Evolutionary conservation across 495 filamentous ascomycete species (phyloP), one percentile per base, ranked within the genome.

Genomic region (Tuber microsphaerosporum): DNA sequence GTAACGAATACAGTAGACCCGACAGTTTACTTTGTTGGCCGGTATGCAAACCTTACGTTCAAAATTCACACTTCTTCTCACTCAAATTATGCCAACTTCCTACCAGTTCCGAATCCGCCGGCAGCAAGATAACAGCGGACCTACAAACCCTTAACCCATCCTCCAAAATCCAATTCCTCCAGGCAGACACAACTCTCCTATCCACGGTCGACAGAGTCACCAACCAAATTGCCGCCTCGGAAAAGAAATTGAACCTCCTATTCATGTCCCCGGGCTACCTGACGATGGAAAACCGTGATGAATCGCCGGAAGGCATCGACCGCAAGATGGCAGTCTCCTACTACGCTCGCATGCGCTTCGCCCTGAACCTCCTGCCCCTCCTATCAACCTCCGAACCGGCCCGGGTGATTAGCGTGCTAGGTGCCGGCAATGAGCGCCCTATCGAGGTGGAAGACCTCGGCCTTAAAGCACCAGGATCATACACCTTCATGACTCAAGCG

Each of bases 301-400:
- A 89, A 70, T 91, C 90, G 0, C 42, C 77, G 2, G 92, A 93
- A 82, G 86, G 85, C 31, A 84, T 93, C 19, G 84, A 89, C 76
- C 83, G 84, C 45, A 86, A 86, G 73, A 83, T 87, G 61, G 83
- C 88, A 22, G 82, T 91, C 6, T 84, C 83, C 70, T 89, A 89
- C 84, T 92, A 92, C 83, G 84, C 88, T 41, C 89, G 91, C 22
- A 85, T 87, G 70, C 88, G 90, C 56, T 91, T 92, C 81, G 86
- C 87, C 37, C 74, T 83, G 65, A 90, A 91, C 79, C 86, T 93
- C 2, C 87, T 93, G 2, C 90, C 91, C 0, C 86, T 88, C 0
- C 79, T 93, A 0, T 70, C 84, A 1, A 26, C 42, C 31, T 78
- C 77, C 22, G 71, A 72, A 17, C 75, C 78, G 12, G 70, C 79